A percentile compares a stretch with the other conserved stretches of the same genome.
These are phyloP conservation scores for Porcisia hertigi DNA, from an alignment of 208 protist genomes.

Conservation along the genomic window DNA sequence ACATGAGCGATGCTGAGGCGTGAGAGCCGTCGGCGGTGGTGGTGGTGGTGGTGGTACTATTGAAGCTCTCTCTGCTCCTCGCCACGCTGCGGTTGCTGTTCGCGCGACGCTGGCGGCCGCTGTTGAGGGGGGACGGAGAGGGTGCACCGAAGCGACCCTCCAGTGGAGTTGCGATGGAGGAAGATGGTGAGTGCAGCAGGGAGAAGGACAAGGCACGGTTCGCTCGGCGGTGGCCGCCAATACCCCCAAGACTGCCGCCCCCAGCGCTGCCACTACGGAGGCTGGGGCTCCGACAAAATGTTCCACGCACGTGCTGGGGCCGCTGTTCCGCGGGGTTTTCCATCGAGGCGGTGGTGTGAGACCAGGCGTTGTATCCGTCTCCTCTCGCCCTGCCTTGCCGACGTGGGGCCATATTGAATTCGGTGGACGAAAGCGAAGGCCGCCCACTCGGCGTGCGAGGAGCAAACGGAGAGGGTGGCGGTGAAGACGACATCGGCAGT, in stretches of 20 bases:
- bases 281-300: slow-evolving; percentile 13
- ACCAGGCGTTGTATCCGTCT: slow-evolving; percentile 1
- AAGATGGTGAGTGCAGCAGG: slow-evolving; percentile 14
- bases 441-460: slow-evolving; percentile 23
- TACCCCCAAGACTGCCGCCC: background rate
- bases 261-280: slow-evolving; percentile 4
- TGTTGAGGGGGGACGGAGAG: slow-evolving; percentile 9
- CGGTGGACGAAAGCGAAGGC: slow-evolving; percentile 15
- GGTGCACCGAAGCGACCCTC: background rate
- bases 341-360: background rate
- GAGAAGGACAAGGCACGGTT: slow-evolving; percentile 28
- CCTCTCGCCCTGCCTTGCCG: slow-evolving; percentile 3
- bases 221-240: background rate
- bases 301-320: background rate
- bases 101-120: slow-evolving; percentile 2
- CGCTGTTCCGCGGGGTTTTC: background rate
- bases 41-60: background rate
- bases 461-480: background rate
- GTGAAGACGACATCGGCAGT: slow-evolving; percentile 1
- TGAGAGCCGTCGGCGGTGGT: background rate
- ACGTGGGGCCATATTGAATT: slow-evolving; percentile 10
- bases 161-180: background rate
- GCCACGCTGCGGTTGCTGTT: background rate
- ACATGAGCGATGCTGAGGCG: background rate
- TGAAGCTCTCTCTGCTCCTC: background rate